Conservation (phyloP, 805 yeast genomes). For the Metschnikowia arizonensis region DNA sequence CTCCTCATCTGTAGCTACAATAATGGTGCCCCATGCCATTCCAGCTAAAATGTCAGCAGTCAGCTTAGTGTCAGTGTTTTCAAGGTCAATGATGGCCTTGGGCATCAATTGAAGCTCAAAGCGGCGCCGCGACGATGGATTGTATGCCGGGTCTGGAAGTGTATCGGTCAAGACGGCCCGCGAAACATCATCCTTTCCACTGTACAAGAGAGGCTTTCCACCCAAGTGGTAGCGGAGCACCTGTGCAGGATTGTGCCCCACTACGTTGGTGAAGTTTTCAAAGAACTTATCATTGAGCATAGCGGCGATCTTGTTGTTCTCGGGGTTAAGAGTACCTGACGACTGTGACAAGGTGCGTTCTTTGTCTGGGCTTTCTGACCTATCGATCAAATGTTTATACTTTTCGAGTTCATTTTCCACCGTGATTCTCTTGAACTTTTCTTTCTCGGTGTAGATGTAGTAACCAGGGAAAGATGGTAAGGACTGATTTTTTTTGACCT, state of each 20-base stretch:
- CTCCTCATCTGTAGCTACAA: constrained; percentile 71
- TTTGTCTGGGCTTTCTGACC: constrained; percentile 35
- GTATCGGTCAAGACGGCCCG: constrained; percentile 35
- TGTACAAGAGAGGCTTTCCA: constrained; percentile 73
- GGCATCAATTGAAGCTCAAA: constrained; percentile 96
- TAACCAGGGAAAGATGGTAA: constrained; percentile 58
- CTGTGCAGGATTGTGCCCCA: constrained; percentile 81
- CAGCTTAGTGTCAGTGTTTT: constrained; percentile 35
- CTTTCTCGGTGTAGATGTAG: constrained; percentile 69
- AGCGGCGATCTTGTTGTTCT: constrained; percentile 36
- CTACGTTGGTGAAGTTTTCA: constrained; percentile 69
- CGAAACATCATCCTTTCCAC: constrained; percentile 54
- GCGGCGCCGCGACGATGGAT: constrained; percentile 55
- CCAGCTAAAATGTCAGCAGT: constrained; percentile 55
- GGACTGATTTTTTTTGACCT: not conserved
- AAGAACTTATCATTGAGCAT: constrained; percentile 73
- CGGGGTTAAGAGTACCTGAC: constrained; percentile 19
- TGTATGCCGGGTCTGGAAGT: constrained; percentile 58
- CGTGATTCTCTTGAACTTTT: constrained; percentile 52
- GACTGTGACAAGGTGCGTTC: constrained; percentile 16
- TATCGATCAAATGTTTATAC: constrained; percentile 45
- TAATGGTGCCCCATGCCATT: constrained; percentile 97
- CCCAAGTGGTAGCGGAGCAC: constrained; percentile 80
- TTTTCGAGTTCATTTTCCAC: constrained; percentile 50
- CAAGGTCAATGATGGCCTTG: constrained; percentile 79